Evolutionary conservation across 768 basidiomycete species (phyloP), one percentile per base, ranked within the genome.

Genomic region (Xerocomellus chrysenteron): DNA sequence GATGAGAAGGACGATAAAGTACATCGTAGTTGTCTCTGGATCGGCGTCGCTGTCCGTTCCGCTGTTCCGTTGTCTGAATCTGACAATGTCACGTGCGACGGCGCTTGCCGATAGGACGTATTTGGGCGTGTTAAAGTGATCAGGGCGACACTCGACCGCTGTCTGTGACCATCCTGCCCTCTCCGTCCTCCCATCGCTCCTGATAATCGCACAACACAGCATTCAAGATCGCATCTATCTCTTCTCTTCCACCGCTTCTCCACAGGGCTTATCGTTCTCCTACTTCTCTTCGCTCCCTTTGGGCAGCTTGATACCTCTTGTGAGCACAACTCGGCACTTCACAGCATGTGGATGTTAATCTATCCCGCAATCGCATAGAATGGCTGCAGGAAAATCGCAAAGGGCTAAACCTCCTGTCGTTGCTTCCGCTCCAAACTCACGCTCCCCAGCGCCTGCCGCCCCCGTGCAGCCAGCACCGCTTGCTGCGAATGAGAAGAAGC

Each of bases 41-140:
- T 53, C 49, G 55, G 60, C n/a, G 50, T 32, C 16, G 54, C 46
- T 19, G 50, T 52, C 51, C 52, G 56, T 55, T 63, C 60, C 56
- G 58, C 21, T 56, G 50, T 60, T 69, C 65, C 67, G 67, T 55
- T 49, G 52, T 26, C 55, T 45, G 35, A 47, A 53, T 53, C 5
- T 39, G 50, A 24, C 49, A 50, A 30, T 50, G 57, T 70, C 68
- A 70, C 68, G 68, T 70, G 68, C 52, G 5, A 35, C 68, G 68
- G 68, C 53, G 63, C 68, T 70, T 70, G 68, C 67, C 67, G 67
- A 69, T 61, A 57, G 47, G 5, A 56, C 63, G 47, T 54, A 65
- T 65, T 65, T 68, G 61, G 57, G 61, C 63, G 55, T 61, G 68
- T 70, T 68, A 70, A 68, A 70, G 68, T 67, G 68, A 70, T 68